Conservation (phyloP, 129 eudicot genomes). For the Smallanthus sonchifolius region DNA sequence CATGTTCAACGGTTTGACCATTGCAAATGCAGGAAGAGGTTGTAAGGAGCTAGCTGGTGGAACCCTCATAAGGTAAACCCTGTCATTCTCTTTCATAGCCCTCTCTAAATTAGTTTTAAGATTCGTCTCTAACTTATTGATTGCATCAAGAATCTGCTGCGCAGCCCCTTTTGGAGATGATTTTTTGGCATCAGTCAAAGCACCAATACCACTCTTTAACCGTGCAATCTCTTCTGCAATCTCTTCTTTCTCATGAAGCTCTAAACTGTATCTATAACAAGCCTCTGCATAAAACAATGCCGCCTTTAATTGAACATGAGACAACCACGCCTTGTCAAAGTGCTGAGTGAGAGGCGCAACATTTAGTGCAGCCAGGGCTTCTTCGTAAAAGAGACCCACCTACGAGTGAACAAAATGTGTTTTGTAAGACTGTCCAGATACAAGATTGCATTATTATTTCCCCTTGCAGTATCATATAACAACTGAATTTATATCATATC, state of each 20-base stretch:
- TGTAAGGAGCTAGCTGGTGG: constrained; percentile 78
- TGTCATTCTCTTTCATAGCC: constrained; percentile 90
- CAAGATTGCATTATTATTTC: neutral
- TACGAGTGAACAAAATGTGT: constrained; percentile 21
- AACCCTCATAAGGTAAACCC: constrained; percentile 98
- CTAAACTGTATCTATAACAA: constrained; percentile 90
- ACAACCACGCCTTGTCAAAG: constrained; percentile 83
- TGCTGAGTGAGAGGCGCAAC: constrained; percentile 81
- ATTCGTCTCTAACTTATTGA: constrained; percentile 59
- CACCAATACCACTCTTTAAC: constrained; percentile 74
- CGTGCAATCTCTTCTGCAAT: constrained; percentile 96
- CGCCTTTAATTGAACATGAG: constrained; percentile 94
- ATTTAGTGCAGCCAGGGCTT: constrained; percentile 70
- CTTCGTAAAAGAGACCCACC: constrained; percentile 93
- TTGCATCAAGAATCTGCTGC: constrained; percentile 89
- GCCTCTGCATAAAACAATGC: constrained; percentile 90
- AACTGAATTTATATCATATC: neutral
- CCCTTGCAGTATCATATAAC: neutral
- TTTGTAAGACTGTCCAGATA: neutral
- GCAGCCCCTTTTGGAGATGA: constrained; percentile 86
- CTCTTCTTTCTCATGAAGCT: constrained; percentile 96
- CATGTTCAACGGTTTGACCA: constrained; percentile 92
- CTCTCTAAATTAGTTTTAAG: constrained; percentile 76
- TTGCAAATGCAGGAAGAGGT: constrained; percentile 81
- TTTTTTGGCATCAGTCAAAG: constrained; percentile 72